phyloP scores from a whole-genome alignment of 805 yeast species.

The Wickerhamiella vanderwaltii region DNA sequence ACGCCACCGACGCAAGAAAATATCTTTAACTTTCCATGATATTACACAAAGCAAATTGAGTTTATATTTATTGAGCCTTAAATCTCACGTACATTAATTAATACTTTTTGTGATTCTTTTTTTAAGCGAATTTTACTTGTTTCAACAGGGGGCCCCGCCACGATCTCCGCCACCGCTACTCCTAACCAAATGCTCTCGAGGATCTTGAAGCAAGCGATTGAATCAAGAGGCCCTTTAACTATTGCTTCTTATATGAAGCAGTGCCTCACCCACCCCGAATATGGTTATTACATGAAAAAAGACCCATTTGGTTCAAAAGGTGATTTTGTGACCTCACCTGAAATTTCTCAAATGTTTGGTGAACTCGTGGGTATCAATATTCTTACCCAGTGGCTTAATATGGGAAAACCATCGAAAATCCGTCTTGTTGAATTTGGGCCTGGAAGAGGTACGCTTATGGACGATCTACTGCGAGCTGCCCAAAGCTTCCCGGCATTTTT shows the following conservation, averaged over 20 bases:
- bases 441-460: slow-evolving; percentile 69
- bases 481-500: slow-evolving; percentile 28
- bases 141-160: too few species aligned
- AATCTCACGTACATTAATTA: too few species aligned
- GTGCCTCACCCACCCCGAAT: slow-evolving; percentile 63
- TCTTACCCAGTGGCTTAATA: slow-evolving; percentile 41
- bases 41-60: too few species aligned
- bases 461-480: slow-evolving; percentile 39
- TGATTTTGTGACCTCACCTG: slow-evolving; percentile 78
- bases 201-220: slow-evolving; percentile 17
- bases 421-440: slow-evolving; percentile 72
- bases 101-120: too few species aligned
- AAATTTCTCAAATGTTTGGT: slow-evolving; percentile 77
- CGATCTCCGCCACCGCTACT: too few species aligned
- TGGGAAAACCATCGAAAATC: slow-evolving; percentile 38
- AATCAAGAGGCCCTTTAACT: slow-evolving; percentile 66
- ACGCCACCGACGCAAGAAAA: neutral
- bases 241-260: slow-evolving; percentile 67
- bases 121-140: too few species aligned
- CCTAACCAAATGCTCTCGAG: slow-evolving; percentile 15
- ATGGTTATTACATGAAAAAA: slow-evolving; percentile 67
- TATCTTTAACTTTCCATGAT: too few species aligned
- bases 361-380: slow-evolving; percentile 71
- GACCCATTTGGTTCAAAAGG: slow-evolving; percentile 61
- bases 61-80: too few species aligned